Evolutionary conservation across 208 protist genomes (phyloP), one percentile per base, ranked within the genome.

Genomic region (Crithidia expoeki): DNA sequence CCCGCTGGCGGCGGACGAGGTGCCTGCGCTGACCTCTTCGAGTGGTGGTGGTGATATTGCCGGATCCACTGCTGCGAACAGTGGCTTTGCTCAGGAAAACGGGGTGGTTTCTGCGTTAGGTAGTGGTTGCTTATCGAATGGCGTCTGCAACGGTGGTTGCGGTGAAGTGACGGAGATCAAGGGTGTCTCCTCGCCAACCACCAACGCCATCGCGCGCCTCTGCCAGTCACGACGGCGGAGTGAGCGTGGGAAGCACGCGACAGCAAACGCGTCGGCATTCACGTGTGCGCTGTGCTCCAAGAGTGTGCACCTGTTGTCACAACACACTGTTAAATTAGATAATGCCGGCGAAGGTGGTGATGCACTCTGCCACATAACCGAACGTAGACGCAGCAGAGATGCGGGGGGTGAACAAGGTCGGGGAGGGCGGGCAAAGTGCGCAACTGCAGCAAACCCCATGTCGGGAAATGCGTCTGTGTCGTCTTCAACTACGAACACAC

Each of bases 211-310:
- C 21, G 49, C 61, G 1, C 28, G 58, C 32, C 62, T 32, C 34
- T 34, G 38, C 27, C 62, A 42, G 55, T 49, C 25, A 50, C 44
- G 47, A 44, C 68, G 40, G 30, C 33, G 28, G 57, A 46, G 32
- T 42, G 50, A n/a, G 56, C 62, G 12, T 44, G 46, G 34, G 19
- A 40, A 61, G 46, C 25, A 47, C 21, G 40, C 53, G 10, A 40
- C 33, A 25, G 16, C 17, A 6, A 40, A 38, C 25, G 28, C 38
- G 19, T 23, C 64, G 0, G 38, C 38, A 0, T 27, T n/a, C n/a
- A 42, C 60, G 23, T 85, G 80, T 46, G 75, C 56, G 33, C 33
- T 85, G 46, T 85, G 80, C 71, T 76, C 73, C 0, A 80, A 73
- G 34, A 57, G 38, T 6, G 78, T 83, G 38, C 52, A 75, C 1